Evolutionary conservation across 192 early-diverging fungal genomes (phyloP).

Genomic region (Phycomyces blakesleeanus): DNA sequence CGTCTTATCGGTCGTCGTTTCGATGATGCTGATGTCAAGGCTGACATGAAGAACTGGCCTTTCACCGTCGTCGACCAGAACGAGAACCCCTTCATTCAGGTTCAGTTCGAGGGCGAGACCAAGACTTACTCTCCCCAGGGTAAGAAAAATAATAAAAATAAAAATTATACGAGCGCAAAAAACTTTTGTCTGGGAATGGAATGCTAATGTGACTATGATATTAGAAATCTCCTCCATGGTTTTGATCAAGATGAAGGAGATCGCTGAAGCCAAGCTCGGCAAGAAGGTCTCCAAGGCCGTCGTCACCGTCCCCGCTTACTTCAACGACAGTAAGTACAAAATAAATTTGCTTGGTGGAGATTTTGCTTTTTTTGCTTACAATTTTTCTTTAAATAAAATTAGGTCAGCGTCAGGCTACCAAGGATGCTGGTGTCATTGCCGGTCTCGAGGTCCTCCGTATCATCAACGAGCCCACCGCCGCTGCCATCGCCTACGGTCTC

Average conservation of each 20-base stretch:
- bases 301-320: conserved; percentile 78
- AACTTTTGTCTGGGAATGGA: background rate
- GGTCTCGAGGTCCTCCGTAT: conserved; percentile 85
- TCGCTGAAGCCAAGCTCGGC: conserved; percentile 57
- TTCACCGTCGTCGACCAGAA: conserved; percentile 74
- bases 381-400: conserved; percentile 67
- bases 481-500: conserved; percentile 92
- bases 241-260: conserved; percentile 70
- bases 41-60: conserved; percentile 80
- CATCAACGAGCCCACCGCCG: conserved; percentile 91
- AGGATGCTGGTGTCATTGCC: conserved; percentile 86
- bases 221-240: conserved; percentile 73
- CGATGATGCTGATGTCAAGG: conserved; percentile 79
- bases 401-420: conserved; percentile 88
- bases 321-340: conserved; percentile 73
- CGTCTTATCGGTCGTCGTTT: conserved; percentile 87
- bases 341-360: background rate
- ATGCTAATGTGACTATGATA: background rate
- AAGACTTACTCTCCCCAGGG: conserved; percentile 79
- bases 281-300: conserved; percentile 69
- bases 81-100: conserved; percentile 73
- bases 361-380: background rate
- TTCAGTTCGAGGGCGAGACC: conserved; percentile 77
- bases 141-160: conserved; percentile 18
- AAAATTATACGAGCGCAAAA: too few species aligned